Evolutionary conservation across 495 filamentous ascomycete species (phyloP), one percentile per base, ranked within the genome.

Genomic region (Trichoderma orchidacearum): DNA sequence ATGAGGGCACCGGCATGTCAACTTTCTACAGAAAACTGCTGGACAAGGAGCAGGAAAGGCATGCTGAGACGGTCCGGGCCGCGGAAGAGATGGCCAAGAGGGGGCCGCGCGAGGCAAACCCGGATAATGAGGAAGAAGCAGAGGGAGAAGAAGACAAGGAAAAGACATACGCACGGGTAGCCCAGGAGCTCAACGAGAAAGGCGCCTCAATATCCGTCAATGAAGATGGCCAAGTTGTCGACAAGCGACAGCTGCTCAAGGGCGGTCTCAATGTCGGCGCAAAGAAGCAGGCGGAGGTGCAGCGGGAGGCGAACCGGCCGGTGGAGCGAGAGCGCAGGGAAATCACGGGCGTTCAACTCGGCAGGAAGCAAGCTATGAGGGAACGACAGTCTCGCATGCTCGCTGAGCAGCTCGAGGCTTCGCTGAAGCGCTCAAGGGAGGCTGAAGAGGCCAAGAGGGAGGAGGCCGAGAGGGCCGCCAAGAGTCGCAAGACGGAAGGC

Each of bases 161-260:
- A 51, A 88, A 90, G 71, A 79, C 79, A 1, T 87, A 85, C 48
- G 81, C 79, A 9, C 83, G 95, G 38, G 59, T 85, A 25, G 87
- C 88, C 3, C 78, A 75, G 50, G 85, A 95, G 61, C 77, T 93
- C 59, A 87, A 87, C 60, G 78, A 80, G 25, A 70, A 74, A 53
- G 91, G 87, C 2, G 82, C 81, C 5, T 73, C 77, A 13, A 79
- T 96, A 58, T 76, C 82, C 13, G 69, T 95, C 61, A 97, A 96
- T 62, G 93, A 97, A 59, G 93, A 97, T 50, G 93, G 94, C 0
- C 83, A 94, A 64, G 85, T 98, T 3, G 86, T 95, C 18, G 93
- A 98, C 64, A 96, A 96, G 75, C 80, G 92, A 21, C 87, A 96
- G 63, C 71, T 98, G 17, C 77, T 98, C 13, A 84, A 80, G 51